These are phyloP conservation scores for Diutina neorugosa DNA, from an alignment of 1,139 yeast genomes.

Conservation along the genomic window DNA sequence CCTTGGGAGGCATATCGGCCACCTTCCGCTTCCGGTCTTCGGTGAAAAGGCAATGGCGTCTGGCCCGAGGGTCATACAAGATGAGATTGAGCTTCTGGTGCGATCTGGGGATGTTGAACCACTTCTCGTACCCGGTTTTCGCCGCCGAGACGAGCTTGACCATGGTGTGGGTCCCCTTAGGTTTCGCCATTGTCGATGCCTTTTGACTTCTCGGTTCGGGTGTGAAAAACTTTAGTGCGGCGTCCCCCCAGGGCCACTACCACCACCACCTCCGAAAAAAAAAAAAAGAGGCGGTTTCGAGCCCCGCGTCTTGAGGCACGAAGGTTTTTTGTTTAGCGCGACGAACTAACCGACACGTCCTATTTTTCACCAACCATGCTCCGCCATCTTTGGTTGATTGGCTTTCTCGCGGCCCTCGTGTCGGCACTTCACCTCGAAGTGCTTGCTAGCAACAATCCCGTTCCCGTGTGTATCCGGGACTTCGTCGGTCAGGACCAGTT, in stretches of 20 bases:
- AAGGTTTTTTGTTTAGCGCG: not conserved
- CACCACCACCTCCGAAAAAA: too few relatives aligned
- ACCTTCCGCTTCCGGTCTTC: slow-evolving; percentile 79
- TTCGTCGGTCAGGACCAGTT: slow-evolving; percentile 74
- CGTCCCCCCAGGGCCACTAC: not conserved
- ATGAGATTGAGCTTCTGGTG: slow-evolving; percentile 71
- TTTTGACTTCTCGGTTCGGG: not conserved
- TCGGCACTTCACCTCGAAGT: slow-evolving; percentile 29
- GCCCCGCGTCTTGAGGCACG: not conserved
- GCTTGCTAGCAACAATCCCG: slow-evolving; percentile 22
- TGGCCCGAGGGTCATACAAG: slow-evolving; percentile 71
- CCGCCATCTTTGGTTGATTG: slow-evolving; percentile 7
- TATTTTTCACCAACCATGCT: slow-evolving; percentile 6
- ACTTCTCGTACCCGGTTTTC: slow-evolving; percentile 10
- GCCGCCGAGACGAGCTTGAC: slow-evolving; percentile 26
- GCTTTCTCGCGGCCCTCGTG: slow-evolving; percentile 12
- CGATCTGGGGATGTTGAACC: slow-evolving; percentile 42
- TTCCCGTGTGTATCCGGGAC: slow-evolving; percentile 69
- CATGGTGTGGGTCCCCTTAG: slow-evolving; percentile 34
- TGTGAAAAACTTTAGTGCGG: not conserved
- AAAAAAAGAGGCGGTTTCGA: too few relatives aligned
- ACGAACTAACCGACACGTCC: slow-evolving; percentile 2
- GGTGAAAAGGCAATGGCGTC: slow-evolving; percentile 72
- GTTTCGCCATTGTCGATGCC: slow-evolving; percentile 14
- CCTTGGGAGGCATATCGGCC: slow-evolving; percentile 50